Evolutionary conservation across 148 eudicot species (phyloP).

Genomic region (Amaranthus hypochondriacus): DNA sequence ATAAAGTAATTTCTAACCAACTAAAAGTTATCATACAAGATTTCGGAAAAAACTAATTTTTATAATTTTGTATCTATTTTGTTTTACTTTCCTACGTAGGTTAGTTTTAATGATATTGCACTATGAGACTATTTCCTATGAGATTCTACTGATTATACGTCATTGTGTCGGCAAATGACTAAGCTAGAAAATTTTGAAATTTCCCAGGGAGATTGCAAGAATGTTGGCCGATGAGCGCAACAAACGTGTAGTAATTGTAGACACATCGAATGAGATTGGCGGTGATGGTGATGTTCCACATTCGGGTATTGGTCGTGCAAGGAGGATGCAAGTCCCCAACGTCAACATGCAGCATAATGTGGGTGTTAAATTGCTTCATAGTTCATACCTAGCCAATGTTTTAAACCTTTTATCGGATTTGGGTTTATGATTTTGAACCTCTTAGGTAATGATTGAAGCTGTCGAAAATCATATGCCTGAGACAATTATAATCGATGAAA

Average conservation of each 20-base stretch:
- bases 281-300: slow-evolving; percentile 99
- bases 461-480: slow-evolving; percentile 98
- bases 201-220: slow-evolving; percentile 77
- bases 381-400: background rate
- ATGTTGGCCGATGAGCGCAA: slow-evolving; percentile 85
- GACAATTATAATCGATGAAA: slow-evolving; percentile 94
- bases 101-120: too few species aligned
- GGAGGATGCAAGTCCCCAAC: slow-evolving; percentile 99
- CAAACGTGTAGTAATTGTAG: slow-evolving; percentile 89
- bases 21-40: too few species aligned
- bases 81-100: too few species aligned
- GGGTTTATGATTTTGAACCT: slow-evolving; percentile 2
- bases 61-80: too few species aligned
- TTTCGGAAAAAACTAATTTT: too few species aligned
- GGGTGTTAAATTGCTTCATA: slow-evolving; percentile 26
- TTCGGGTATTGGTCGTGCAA: slow-evolving; percentile 90
- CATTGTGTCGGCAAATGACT: background rate
- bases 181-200: background rate
- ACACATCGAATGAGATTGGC: slow-evolving; percentile 98
- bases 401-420: background rate
- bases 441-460: slow-evolving; percentile 97
- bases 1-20: too few species aligned
- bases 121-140: background rate
- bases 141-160: background rate
- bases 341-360: slow-evolving; percentile 95